Evolutionary conservation across 208 protist genomes (phyloP).

Genomic region (Strigomonas culicis): DNA sequence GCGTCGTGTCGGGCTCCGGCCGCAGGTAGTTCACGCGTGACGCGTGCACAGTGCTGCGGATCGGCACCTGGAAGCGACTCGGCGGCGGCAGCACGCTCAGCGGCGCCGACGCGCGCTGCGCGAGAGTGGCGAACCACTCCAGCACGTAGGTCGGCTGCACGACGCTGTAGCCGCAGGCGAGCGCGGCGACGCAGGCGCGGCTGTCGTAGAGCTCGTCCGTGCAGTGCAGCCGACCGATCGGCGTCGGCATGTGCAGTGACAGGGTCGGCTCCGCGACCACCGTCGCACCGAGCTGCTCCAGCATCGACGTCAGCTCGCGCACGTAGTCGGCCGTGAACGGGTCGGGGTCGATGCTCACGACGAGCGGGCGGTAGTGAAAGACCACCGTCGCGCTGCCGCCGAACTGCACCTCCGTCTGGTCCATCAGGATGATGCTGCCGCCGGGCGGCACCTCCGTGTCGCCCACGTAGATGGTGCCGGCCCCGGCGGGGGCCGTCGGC

Average conservation of each 20-base stretch:
- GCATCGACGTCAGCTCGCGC: slow-evolving; percentile 53
- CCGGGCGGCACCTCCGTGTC: slow-evolving; percentile 27
- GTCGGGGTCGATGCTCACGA: slow-evolving; percentile 52
- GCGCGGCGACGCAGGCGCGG: slow-evolving; percentile 42
- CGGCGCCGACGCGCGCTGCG: slow-evolving; percentile 42
- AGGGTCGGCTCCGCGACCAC: slow-evolving; percentile 32
- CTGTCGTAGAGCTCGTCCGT: slow-evolving; percentile 54
- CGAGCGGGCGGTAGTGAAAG: slow-evolving; percentile 64
- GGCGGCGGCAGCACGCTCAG: slow-evolving; percentile 69
- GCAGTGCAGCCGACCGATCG: slow-evolving; percentile 62
- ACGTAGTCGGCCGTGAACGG: slow-evolving; percentile 36
- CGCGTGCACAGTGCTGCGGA: slow-evolving; percentile 27
- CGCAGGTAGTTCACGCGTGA: slow-evolving; percentile 46
- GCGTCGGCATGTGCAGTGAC: slow-evolving; percentile 22
- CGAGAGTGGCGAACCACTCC: slow-evolving; percentile 74
- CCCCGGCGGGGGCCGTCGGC: slow-evolving; percentile 4
- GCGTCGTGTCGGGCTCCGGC: slow-evolving; percentile 63
- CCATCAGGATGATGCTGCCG: slow-evolving; percentile 24
- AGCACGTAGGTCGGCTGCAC: slow-evolving; percentile 70
- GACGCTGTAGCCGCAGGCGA: slow-evolving; percentile 67
- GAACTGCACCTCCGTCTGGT: slow-evolving; percentile 52
- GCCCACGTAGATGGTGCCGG: slow-evolving; percentile 32
- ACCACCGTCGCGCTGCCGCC: slow-evolving; percentile 32
- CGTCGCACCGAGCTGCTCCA: slow-evolving; percentile 61
- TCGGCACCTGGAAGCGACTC: slow-evolving; percentile 49